Evolutionary conservation across 805 yeast species (phyloP).

Genomic region (Scheffersomyces lignosus): DNA sequence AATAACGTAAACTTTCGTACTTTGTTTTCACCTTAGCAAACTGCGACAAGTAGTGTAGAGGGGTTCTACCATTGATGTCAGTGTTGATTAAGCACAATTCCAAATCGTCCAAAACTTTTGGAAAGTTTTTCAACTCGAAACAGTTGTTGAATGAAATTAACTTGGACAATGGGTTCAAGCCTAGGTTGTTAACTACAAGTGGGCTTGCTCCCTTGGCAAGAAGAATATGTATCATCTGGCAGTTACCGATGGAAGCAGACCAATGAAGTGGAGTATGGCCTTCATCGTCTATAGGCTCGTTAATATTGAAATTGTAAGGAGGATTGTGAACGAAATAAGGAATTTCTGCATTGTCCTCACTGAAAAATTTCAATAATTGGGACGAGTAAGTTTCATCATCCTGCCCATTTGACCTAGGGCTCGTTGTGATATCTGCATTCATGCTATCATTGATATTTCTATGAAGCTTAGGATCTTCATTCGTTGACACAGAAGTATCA

Average conservation of each 20-base stretch:
- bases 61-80: constrained; percentile 72
- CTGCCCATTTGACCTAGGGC: neutral
- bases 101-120: constrained; percentile 71
- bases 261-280: constrained; percentile 95
- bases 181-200: constrained; percentile 53
- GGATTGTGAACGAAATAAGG: constrained; percentile 69
- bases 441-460: neutral
- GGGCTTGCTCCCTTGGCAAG: constrained; percentile 73
- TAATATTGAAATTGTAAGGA: constrained; percentile 63
- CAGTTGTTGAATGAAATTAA: constrained; percentile 87
- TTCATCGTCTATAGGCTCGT: constrained; percentile 87
- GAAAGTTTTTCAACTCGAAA: constrained; percentile 76
- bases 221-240: constrained; percentile 72
- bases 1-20: constrained; percentile 79
- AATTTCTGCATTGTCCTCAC: constrained; percentile 45
- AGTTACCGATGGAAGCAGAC: constrained; percentile 95
- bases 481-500: constrained; percentile 40
- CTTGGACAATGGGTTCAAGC: constrained; percentile 86
- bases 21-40: constrained; percentile 66
- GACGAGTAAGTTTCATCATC: constrained; percentile 45
- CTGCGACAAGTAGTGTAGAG: constrained; percentile 81
- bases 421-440: neutral
- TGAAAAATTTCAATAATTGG: constrained; percentile 41
- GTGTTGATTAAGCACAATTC: constrained; percentile 75
- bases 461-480: constrained; percentile 15